Base-by-base conservation (phyloP, 352 stramenopile genomes). In the Elongisporangium anandrum region DNA sequence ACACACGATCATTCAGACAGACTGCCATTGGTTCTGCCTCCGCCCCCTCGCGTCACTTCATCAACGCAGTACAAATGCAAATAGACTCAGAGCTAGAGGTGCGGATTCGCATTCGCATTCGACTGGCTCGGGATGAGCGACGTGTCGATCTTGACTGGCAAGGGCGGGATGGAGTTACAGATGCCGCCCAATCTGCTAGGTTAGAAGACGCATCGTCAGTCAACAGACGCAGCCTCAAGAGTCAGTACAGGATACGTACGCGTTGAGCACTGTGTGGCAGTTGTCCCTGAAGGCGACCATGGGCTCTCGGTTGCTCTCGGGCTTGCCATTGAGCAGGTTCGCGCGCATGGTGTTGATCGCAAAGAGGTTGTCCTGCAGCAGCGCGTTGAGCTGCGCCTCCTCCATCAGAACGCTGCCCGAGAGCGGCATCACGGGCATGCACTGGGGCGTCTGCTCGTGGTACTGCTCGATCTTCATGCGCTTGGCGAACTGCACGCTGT, bases 211-310 rank as follows among this genome's bases (percentile, higher is more conserved):
- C 34, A 52, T 4, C 7, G 29, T 41, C 29, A 41, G 29, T 41
- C 29, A 3, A 34, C 24, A 34, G 24, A 8, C 29, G 9, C 29
- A 41, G 29, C 29, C 9, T 15, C 6, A 41, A 49, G 4, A 7
- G 49, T 12, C 23, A 41, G 0, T 4, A 39, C 22, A 15, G 21
- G 58, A 50, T 24, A 88, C 81, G 65, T 79, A 91, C 84, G 77
- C 69, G 24, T 64, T 72, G 22, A 86, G 59, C 17, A 91, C 68
- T 0, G 75, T 72, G 26, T 81, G 68, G 68, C 72, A 91, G 52
- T 89, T 91, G 55, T 83, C 74, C 47, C 70, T 75, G 47, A 93
- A 93, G 50, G 81, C 81, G 60, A 65, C 23, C 76, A 94, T 90
- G 26, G 82, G 68, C 23, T 66, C 54, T 19, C 59, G 48, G 52